phyloP scores from a whole-genome alignment of 2,329 filamentous ascomycete genomes.

The Fusarium chaquense region DNA sequence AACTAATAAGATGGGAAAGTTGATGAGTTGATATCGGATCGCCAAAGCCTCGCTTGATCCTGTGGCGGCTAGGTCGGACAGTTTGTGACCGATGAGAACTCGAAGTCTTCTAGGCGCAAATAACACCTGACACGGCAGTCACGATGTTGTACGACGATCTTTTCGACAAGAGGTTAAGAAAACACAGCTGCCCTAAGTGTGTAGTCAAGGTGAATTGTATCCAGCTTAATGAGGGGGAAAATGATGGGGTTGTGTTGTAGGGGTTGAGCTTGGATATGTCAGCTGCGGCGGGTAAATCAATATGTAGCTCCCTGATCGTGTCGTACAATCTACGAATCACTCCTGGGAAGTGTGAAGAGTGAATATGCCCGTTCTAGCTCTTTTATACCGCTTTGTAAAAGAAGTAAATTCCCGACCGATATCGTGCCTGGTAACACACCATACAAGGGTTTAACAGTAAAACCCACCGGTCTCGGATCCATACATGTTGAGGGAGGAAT shows the following conservation, averaged over 20 bases:
- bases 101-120: not conserved
- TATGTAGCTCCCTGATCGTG: not conserved
- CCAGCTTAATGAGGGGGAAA: conserved; percentile 19
- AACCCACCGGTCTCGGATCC: conserved; percentile 29
- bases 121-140: conserved; percentile 12
- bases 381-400: conserved; percentile 21
- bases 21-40: conserved; percentile 21
- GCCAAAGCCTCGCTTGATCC: conserved; percentile 15
- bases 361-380: not conserved
- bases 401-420: conserved; percentile 19
- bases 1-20: not conserved
- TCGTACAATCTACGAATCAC: conserved; percentile 3
- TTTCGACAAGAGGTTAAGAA: conserved; percentile 14
- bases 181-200: conserved; percentile 3
- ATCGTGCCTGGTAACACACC: conserved; percentile 12
- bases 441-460: conserved; percentile 17
- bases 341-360: not conserved
- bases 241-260: conserved; percentile 19
- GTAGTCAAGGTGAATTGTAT: not conserved
- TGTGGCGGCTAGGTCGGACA: not conserved
- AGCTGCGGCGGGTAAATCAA: conserved; percentile 11
- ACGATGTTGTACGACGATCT: conserved; percentile 5
- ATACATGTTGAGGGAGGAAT: not conserved
- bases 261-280: conserved; percentile 9
- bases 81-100: conserved; percentile 2